Percentiles rank a stretch among this genome's conserved stretches.
Evolutionary conservation across 345 rosid species (phyloP).

Genomic region (Salix suchowensis): DNA sequence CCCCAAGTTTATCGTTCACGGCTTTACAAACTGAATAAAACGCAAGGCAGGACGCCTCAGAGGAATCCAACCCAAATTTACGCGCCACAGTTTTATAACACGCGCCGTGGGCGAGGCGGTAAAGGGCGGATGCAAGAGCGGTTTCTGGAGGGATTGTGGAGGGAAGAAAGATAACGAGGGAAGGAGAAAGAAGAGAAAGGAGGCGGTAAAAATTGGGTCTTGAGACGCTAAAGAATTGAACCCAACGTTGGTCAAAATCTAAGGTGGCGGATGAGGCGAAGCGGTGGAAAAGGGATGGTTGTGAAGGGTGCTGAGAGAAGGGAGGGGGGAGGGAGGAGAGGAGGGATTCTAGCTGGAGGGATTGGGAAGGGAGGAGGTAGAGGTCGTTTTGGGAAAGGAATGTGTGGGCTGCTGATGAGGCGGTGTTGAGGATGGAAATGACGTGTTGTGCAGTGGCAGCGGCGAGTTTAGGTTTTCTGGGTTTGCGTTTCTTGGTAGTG

Average conservation of each 20-base stretch:
- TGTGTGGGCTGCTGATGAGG: conserved; percentile 36
- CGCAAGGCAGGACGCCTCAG: conserved; percentile 48
- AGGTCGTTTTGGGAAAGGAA: conserved; percentile 51
- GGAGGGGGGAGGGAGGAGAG: conserved; percentile 28
- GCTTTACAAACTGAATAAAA: conserved; percentile 61
- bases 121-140: conserved; percentile 59
- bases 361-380: conserved; percentile 42
- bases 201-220: conserved; percentile 44
- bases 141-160: conserved; percentile 33
- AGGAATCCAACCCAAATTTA: conserved; percentile 47
- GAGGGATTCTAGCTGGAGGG: conserved; percentile 35
- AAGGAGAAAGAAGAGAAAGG: conserved; percentile 39
- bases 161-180: conserved; percentile 33
- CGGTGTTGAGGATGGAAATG: conserved; percentile 37
- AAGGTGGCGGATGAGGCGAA: conserved; percentile 31
- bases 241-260: conserved; percentile 52
- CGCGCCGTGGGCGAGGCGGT: conserved; percentile 69
- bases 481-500: conserved; percentile 6
- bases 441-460: conserved; percentile 15
- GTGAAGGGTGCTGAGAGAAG: conserved; percentile 13
- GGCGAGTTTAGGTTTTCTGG: background rate
- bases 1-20: conserved; percentile 40
- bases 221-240: conserved; percentile 53
- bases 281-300: conserved; percentile 45
- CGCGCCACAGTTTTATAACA: conserved; percentile 44